A percentile compares a stretch with the other conserved stretches of the same genome.
phyloP scores from a whole-genome alignment of 108 stramenopile genomes.

The Pseudonitzschia delicatissima region DNA sequence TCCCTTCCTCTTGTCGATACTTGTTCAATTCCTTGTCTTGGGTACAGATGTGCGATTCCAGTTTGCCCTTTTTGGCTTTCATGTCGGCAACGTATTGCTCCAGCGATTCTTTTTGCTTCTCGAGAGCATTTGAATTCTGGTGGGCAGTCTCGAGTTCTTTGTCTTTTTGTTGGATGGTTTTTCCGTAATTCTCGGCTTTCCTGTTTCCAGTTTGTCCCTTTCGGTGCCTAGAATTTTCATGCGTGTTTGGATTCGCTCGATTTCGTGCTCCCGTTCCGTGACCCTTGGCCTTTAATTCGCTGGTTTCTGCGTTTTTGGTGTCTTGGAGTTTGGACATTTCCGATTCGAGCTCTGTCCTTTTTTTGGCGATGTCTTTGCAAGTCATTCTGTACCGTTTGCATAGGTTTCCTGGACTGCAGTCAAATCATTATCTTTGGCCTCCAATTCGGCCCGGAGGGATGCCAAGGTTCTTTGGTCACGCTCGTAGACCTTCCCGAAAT shows the following conservation, averaged over 20 bases:
- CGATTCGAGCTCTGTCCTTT: not conserved
- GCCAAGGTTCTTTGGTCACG: not conserved
- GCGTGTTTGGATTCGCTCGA: not conserved
- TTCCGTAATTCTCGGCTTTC: not conserved
- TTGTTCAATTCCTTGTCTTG: not conserved
- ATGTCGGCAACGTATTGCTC: not conserved
- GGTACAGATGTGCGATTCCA: not conserved
- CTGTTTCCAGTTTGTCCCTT: not conserved
- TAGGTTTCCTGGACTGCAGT: not conserved
- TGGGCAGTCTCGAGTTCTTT: not conserved
- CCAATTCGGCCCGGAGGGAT: not conserved
- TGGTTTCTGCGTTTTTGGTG: too few relatives aligned
- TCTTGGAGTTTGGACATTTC: too few relatives aligned
- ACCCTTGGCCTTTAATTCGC: not conserved
- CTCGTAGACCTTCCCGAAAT: not conserved
- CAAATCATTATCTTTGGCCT: not conserved
- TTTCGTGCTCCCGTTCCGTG: not conserved
- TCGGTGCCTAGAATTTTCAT: not conserved
- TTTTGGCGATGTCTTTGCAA: not conserved
- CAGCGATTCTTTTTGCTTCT: not conserved
- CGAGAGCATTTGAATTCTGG: not conserved
- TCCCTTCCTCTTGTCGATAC: conserved; percentile 2
- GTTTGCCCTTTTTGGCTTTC: not conserved
- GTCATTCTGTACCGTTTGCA: too few relatives aligned
- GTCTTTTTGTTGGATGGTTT: not conserved